Conservation (phyloP, 768 basidiomycete species). For the Lactarius evosmus region DNA sequence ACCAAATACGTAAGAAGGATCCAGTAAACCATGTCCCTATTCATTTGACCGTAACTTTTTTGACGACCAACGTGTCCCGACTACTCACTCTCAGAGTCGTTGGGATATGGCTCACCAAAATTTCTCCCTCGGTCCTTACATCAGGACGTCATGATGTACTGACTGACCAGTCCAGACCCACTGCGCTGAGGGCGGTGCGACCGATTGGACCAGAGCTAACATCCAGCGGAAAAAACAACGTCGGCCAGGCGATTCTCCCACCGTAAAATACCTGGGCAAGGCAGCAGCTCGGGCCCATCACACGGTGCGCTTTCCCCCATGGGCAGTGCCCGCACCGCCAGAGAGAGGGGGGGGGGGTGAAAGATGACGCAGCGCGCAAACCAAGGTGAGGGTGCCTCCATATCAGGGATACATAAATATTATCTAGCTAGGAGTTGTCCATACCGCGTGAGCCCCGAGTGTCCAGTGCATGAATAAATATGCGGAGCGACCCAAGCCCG, state of each 20-base stretch:
- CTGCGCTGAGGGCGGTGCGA: too few species aligned
- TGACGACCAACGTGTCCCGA: too few species aligned
- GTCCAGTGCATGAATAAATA: neutral
- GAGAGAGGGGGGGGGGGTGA: neutral
- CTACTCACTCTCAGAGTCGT: too few species aligned
- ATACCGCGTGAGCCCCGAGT: neutral
- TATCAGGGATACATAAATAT: neutral
- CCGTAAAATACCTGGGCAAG: neutral
- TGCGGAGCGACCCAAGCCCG: neutral
- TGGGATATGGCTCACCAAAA: too few species aligned
- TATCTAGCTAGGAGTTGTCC: neutral
- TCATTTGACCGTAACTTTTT: too few species aligned
- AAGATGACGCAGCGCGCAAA: neutral
- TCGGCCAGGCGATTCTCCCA: neutral
- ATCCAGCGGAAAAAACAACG: neutral
- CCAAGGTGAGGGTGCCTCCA: neutral
- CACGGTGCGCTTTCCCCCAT: neutral
- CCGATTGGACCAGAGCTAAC: neutral
- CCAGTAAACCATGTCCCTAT: too few species aligned
- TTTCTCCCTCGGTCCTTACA: neutral
- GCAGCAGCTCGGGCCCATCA: neutral
- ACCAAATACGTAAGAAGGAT: neutral
- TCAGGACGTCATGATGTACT: neutral
- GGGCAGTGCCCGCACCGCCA: neutral
- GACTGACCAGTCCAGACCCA: too few species aligned